Evolutionary conservation across 1,139 yeast genomes (phyloP).

Genomic region (Kodamaea alishanica): DNA sequence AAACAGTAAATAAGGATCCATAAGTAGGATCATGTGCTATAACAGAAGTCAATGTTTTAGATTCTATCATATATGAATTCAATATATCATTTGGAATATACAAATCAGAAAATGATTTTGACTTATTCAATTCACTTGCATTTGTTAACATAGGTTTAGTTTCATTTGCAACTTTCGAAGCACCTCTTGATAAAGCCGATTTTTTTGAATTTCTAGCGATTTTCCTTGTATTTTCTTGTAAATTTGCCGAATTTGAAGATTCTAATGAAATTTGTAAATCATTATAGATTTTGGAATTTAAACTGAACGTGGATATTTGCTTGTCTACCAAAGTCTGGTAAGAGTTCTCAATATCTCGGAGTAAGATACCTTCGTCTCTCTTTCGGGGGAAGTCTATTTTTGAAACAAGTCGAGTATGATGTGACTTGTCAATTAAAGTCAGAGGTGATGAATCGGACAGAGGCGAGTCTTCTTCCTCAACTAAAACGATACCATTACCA

Average conservation of each 20-base stretch:
- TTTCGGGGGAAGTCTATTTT: slow-evolving; percentile 27
- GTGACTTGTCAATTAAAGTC: no score
- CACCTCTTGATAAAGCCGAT: not conserved
- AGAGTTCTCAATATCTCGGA: slow-evolving; percentile 19
- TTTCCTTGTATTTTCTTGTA: not conserved
- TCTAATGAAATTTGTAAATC: slow-evolving; percentile 7
- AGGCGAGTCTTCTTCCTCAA: not conserved
- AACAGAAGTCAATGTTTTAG: slow-evolving; percentile 23
- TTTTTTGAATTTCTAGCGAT: not conserved
- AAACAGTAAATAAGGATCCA: slow-evolving; percentile 24
- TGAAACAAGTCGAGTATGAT: not conserved
- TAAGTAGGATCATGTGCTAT: slow-evolving; percentile 39
- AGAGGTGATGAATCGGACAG: no score
- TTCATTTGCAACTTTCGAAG: no score
- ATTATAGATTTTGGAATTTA: slow-evolving; percentile 14
- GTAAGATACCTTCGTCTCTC: slow-evolving; percentile 16
- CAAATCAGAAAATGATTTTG: slow-evolving; percentile 3
- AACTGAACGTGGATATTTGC: slow-evolving; percentile 13
- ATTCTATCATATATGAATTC: slow-evolving; percentile 22
- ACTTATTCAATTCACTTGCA: not conserved
- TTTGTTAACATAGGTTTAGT: not conserved
- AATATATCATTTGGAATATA: slow-evolving; percentile 26
- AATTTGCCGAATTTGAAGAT: not conserved
- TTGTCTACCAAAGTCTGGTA: slow-evolving; percentile 4
- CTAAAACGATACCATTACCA: slow-evolving; percentile 16